phyloP scores from a whole-genome alignment of 257 asterid species.

The Primulina eburnea region DNA sequence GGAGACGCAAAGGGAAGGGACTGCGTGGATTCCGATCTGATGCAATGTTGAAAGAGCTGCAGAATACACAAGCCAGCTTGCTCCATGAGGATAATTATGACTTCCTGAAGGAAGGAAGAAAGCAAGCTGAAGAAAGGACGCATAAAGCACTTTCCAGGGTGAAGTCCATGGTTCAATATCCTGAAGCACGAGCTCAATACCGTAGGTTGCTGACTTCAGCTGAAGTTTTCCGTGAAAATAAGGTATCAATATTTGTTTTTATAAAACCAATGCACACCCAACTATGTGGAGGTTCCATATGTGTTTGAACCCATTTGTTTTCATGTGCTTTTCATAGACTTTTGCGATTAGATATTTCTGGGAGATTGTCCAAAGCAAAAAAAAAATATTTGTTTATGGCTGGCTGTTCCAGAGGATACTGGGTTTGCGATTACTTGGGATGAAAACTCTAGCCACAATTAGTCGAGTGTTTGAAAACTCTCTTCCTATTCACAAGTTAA shows the following conservation, averaged over 20 bases:
- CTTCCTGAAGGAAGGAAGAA: conserved; percentile 80
- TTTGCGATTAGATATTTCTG: background rate
- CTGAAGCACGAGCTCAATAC: conserved; percentile 91
- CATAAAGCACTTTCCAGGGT: conserved; percentile 87
- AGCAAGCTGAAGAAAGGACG: conserved; percentile 81
- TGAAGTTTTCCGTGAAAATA: conserved; percentile 70
- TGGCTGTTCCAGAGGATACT: background rate
- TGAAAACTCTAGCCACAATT: background rate
- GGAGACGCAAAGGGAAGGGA: conserved; percentile 94
- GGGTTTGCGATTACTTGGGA: background rate
- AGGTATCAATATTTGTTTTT: conserved; percentile 44
- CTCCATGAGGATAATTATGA: conserved; percentile 75
- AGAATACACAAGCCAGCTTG: conserved; percentile 31
- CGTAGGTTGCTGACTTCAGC: conserved; percentile 83
- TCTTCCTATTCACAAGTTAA: too few species aligned
- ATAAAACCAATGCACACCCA: background rate
- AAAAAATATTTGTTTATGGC: conserved; percentile 2
- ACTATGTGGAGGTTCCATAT: background rate
- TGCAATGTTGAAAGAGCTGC: conserved; percentile 40
- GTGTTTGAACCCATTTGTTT: background rate
- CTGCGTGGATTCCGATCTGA: conserved; percentile 76
- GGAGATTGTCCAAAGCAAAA: too few species aligned
- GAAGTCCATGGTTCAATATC: conserved; percentile 82
- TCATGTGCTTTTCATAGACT: background rate
- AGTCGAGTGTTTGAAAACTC: background rate